Conservation (phyloP, 345 rosid genomes). For the Lepidium sativum region DNA sequence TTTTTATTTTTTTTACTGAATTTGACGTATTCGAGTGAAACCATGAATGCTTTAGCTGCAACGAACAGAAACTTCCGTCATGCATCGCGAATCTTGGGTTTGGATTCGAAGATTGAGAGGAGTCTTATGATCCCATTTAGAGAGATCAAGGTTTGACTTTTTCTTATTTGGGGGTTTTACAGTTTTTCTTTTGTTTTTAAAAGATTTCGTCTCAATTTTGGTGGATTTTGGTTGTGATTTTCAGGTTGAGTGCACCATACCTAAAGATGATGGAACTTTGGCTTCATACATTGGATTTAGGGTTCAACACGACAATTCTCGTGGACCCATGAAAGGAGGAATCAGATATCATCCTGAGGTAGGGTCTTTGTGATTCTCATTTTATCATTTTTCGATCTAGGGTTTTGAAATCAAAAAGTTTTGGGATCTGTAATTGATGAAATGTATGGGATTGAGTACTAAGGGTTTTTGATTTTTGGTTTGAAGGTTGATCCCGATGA, state of each 20-base stretch:
- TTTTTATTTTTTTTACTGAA: background rate
- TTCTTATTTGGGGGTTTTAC: background rate
- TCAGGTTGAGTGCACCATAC: slow-evolving; percentile 98
- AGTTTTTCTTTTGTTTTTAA: background rate
- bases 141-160: slow-evolving; percentile 67
- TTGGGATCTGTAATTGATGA: background rate
- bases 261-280: slow-evolving; percentile 88
- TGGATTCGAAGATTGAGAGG: slow-evolving; percentile 83
- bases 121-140: slow-evolving; percentile 92
- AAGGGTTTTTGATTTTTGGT: background rate
- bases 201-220: background rate
- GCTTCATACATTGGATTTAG: slow-evolving; percentile 86
- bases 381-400: background rate
- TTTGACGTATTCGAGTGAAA: background rate
- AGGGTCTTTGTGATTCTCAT: background rate
- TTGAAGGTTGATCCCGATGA: slow-evolving; percentile 91
- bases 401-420: background rate
- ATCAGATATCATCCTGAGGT: slow-evolving; percentile 99
- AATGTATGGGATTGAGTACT: background rate
- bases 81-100: slow-evolving; percentile 76
- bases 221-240: slow-evolving; percentile 5
- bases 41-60: slow-evolving; percentile 89
- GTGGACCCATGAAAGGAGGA: slow-evolving; percentile 99
- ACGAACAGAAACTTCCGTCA: slow-evolving; percentile 89
- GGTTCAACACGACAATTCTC: slow-evolving; percentile 96